These are phyloP conservation scores for Alternaria sp. DNA, from an alignment of 2,329 filamentous ascomycete genomes.

Conservation along the genomic window DNA sequence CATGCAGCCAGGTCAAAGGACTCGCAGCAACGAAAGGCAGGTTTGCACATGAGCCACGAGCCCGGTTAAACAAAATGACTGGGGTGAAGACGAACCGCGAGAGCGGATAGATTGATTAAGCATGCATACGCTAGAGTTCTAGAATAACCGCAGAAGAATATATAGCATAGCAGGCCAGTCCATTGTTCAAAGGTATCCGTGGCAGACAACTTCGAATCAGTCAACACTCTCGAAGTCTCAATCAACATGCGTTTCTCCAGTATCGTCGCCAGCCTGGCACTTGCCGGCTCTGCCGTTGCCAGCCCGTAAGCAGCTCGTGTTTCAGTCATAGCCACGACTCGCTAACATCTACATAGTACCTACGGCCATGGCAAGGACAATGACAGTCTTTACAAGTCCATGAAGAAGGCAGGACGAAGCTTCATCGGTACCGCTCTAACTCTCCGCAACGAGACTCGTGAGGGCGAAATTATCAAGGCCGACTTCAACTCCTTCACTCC, in stretches of 20 bases:
- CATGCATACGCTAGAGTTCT: constrained; percentile 21
- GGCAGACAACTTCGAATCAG: constrained; percentile 13
- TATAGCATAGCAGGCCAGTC: constrained; percentile 17
- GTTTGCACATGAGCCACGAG: constrained; percentile 19
- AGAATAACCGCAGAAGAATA: constrained; percentile 31
- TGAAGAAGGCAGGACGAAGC: constrained; percentile 33
- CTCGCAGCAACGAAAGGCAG: constrained; percentile 7
- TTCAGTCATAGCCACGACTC: neutral
- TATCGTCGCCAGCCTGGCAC: constrained; percentile 33
- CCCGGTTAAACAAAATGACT: constrained; percentile 29
- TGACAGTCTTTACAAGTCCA: constrained; percentile 38
- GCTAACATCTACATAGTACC: constrained; percentile 7
- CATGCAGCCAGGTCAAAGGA: constrained; percentile 8
- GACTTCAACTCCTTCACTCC: constrained; percentile 45
- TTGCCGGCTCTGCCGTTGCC: constrained; percentile 34
- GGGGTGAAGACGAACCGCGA: constrained; percentile 17
- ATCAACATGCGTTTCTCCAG: constrained; percentile 40
- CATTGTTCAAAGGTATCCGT: constrained; percentile 4
- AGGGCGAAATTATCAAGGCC: constrained; percentile 35
- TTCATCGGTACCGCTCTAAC: constrained; percentile 42
- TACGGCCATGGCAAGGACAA: constrained; percentile 15
- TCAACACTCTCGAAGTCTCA: constrained; percentile 4
- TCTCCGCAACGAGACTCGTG: constrained; percentile 34
- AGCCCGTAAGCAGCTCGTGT: constrained; percentile 16
- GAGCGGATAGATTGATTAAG: constrained; percentile 21